Evolutionary conservation across 2,329 filamentous ascomycete genomes (phyloP), one percentile per base, ranked within the genome.

Genomic region (Tolypocladium inflatum): DNA sequence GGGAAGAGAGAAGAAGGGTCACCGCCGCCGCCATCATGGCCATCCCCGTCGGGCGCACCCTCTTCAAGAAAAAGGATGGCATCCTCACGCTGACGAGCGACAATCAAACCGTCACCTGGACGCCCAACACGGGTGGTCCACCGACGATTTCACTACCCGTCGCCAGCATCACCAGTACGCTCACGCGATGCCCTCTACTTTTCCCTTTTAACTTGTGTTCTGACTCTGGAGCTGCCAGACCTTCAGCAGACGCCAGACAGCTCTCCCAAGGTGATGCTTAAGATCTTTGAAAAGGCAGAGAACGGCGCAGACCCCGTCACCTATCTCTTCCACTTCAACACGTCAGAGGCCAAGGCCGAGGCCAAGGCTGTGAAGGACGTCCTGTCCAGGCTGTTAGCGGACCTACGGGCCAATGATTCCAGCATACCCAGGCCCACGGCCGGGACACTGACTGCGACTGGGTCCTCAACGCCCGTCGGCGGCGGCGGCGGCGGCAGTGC

Each of bases 31-130:
- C 42, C 59, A 66, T 56, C 52, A 87, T 87, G 84, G 75, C 81
- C 35, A 72, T 80, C 61, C 84, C 83, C 56, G 81, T 78, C 65
- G 90, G 87, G 60, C 83, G 82, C 62, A 86, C 88, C 56, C 79
- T 86, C 59, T 97, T 94, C 81, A 97, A 97, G 77, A 99, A 97
- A 79, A 94, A 96, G 74, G 90, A 97, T 78, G 94, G 94, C 70
- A 83, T 84, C 60, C 77, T 99, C 67, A 83, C 85, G 33, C 79
- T 97, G 65, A 85, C 89, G 19, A 77, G 81, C 58, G 90, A 96
- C 72, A 80, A 84, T 67, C 83, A 83, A 67, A 85, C 81, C 42
- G 83, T 97, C 61, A 87, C 84, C 71, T 99, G 93, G 93, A 90
- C 85, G 38, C 89, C 91, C 11, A 79, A 83, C 57, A 80, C 81